A percentile compares a stretch with the other conserved stretches of the same genome.
Evolutionary conservation across 768 basidiomycete species (phyloP).

Genomic region (Sporobolomyces phaffii): DNA sequence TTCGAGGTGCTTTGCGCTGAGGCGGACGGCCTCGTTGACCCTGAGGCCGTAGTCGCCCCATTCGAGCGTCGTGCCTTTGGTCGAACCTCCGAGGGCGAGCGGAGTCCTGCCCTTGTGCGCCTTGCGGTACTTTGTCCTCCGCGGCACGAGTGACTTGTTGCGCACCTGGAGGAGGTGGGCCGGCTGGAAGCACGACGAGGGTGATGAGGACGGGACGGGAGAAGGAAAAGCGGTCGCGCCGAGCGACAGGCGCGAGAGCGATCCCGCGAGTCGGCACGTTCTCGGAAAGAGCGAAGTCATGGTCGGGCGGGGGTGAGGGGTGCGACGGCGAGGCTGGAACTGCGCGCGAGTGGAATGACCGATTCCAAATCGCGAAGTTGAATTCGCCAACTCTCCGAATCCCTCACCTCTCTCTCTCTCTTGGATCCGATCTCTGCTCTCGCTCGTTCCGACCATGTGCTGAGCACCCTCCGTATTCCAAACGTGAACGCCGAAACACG

Average conservation of each 20-base stretch:
- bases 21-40: slow-evolving; percentile 66
- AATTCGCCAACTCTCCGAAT: too few species aligned
- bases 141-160: slow-evolving; percentile 59
- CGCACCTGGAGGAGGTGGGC: slow-evolving; percentile 49
- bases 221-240: not conserved
- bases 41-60: slow-evolving; percentile 89
- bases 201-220: not conserved
- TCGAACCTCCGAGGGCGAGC: slow-evolving; percentile 81
- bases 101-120: slow-evolving; percentile 85
- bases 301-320: not conserved
- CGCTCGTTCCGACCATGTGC: not conserved
- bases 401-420: too few species aligned
- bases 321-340: not conserved
- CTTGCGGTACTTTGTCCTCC: slow-evolving; percentile 73
- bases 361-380: too few species aligned
- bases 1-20: slow-evolving; percentile 83
- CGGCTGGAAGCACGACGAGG: slow-evolving; percentile 17
- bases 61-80: slow-evolving; percentile 83
- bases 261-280: slow-evolving; percentile 48
- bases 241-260: slow-evolving; percentile 32
- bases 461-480: not conserved
- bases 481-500: not conserved
- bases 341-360: too few species aligned
- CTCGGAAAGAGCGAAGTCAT: slow-evolving; percentile 14
- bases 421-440: too few species aligned